Evolutionary conservation across 371 early-diverging fungal genomes (phyloP).

Genomic region (Nematocida ironsii): DNA sequence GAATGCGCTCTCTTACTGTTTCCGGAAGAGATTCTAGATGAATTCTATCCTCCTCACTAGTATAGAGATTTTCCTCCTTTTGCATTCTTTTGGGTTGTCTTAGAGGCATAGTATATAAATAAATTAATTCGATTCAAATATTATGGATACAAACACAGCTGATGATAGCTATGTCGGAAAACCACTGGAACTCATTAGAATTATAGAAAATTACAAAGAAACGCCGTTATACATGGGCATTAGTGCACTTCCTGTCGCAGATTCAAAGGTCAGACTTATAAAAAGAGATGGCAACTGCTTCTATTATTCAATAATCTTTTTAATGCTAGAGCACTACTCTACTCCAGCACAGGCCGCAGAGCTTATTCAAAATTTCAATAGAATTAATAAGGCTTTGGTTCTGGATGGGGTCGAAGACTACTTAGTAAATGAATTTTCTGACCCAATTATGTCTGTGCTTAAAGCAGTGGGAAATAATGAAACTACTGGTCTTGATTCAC

Average conservation of each 20-base stretch:
- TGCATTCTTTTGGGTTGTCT: conserved; percentile 15
- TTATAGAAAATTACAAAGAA: conserved; percentile 43
- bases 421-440: conserved; percentile 49
- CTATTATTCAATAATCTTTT: conserved; percentile 45
- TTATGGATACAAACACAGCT: conserved; percentile 1
- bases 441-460: conserved; percentile 30
- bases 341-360: not conserved
- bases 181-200: not conserved
- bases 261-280: conserved; percentile 30
- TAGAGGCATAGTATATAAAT: conserved; percentile 53
- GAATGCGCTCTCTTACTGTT: conserved; percentile 61
- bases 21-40: conserved; percentile 58
- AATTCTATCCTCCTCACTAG: conserved; percentile 57
- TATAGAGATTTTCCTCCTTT: conserved; percentile 53
- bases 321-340: conserved; percentile 33
- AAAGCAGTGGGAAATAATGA: conserved; percentile 6
- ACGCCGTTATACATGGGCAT: conserved; percentile 37
- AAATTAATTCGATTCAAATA: conserved; percentile 53
- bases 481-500: not conserved
- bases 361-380: not conserved
- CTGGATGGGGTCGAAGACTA: conserved; percentile 31
- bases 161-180: conserved; percentile 25
- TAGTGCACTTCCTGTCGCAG: not conserved
- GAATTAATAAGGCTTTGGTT: not conserved
- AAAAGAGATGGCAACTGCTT: conserved; percentile 56